These are phyloP conservation scores for Dalbergia cultrata DNA, from an alignment of 306 rosid species.

Conservation along the genomic window DNA sequence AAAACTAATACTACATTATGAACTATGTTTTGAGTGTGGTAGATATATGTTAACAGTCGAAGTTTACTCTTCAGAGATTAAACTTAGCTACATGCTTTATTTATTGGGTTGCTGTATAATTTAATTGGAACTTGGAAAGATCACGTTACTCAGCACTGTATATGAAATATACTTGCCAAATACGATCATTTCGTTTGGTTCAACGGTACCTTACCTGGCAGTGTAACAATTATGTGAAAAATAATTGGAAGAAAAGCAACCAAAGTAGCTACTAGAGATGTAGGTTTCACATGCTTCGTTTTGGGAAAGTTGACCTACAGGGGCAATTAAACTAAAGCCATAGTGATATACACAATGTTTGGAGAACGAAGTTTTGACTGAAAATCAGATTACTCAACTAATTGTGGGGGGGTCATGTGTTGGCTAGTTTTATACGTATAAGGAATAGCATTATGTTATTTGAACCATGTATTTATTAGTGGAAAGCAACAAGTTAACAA, in stretches of 20 bases:
- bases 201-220: not conserved
- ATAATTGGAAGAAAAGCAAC: not conserved
- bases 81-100: not conserved
- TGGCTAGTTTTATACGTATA: not conserved
- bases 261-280: not conserved
- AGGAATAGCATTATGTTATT: not conserved
- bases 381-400: not conserved
- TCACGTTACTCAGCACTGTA: not conserved
- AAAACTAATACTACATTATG: too few species aligned
- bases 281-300: not conserved
- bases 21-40: too few species aligned
- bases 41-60: not conserved
- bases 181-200: not conserved
- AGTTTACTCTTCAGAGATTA: not conserved
- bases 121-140: not conserved
- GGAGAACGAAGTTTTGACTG: slow-evolving; percentile 24
- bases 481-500: not conserved
- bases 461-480: not conserved
- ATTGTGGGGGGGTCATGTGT: not conserved
- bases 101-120: not conserved
- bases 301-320: not conserved
- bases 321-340: not conserved
- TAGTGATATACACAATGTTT: not conserved
- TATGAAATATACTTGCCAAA: not conserved
- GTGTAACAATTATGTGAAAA: not conserved